A percentile compares a stretch with the other conserved stretches of the same genome.
phyloP scores from a whole-genome alignment of 179 eudicot genomes.

The Drosera spatulata region DNA sequence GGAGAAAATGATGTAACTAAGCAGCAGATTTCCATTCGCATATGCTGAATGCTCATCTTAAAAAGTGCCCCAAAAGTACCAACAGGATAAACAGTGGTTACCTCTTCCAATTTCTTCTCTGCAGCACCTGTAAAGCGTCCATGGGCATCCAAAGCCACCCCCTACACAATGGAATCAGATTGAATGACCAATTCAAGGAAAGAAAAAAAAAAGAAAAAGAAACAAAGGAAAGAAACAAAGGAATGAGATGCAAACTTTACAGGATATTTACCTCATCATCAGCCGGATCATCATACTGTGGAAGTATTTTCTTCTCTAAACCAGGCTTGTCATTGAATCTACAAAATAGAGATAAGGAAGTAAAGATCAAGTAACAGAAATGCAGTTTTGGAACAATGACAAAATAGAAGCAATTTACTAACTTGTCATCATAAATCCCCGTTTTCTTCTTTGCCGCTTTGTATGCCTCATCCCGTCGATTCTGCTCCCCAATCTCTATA shows the following conservation, averaged over 20 bases:
- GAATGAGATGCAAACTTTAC: not conserved
- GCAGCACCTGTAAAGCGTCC: conserved; percentile 80
- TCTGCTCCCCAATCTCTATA: conserved; percentile 96
- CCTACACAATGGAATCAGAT: conserved; percentile 28
- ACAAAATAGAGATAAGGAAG: conserved; percentile 3
- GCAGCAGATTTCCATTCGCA: too few species aligned
- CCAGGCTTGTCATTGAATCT: conserved; percentile 79
- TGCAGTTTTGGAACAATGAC: not conserved
- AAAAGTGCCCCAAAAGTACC: not conserved
- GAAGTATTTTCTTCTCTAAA: conserved; percentile 72
- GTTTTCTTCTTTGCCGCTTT: conserved; percentile 77
- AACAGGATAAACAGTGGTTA: conserved; percentile 10
- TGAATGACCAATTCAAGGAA: not conserved
- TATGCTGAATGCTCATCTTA: too few species aligned
- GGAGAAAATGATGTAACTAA: too few species aligned
- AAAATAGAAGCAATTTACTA: conserved; percentile 11
- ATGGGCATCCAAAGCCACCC: conserved; percentile 73
- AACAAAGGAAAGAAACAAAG: not conserved
- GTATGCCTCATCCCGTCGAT: conserved; percentile 84
- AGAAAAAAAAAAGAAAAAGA: not conserved
- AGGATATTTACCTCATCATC: conserved; percentile 53
- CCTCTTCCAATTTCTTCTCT: conserved; percentile 87
- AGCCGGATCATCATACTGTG: conserved; percentile 86
- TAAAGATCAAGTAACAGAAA: not conserved
- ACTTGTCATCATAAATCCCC: conserved; percentile 74